Evolutionary conservation across 2,329 filamentous ascomycete species (phyloP).

Genomic region (Penicillium sumatraense): DNA sequence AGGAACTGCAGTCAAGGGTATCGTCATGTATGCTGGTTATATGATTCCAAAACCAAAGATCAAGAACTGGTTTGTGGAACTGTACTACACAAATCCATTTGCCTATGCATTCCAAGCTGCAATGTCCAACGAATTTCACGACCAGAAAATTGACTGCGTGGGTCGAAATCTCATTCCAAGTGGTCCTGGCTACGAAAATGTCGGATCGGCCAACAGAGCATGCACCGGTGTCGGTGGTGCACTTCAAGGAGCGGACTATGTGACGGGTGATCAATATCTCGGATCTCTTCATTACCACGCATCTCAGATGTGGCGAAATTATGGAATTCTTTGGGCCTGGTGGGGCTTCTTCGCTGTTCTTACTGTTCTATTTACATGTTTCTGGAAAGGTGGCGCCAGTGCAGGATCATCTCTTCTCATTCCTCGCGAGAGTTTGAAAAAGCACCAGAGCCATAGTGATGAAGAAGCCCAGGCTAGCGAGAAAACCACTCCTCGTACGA

Average conservation of each 20-base stretch:
- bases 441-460: slow-evolving; percentile 36
- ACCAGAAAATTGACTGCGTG: slow-evolving; percentile 40
- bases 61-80: slow-evolving; percentile 59
- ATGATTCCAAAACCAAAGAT: slow-evolving; percentile 52
- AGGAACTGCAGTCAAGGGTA: slow-evolving; percentile 41
- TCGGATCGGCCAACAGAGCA: slow-evolving; percentile 24
- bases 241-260: slow-evolving; percentile 49
- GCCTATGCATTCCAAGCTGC: slow-evolving; percentile 45
- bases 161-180: slow-evolving; percentile 40
- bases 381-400: slow-evolving; percentile 60
- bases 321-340: slow-evolving; percentile 66
- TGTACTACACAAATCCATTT: slow-evolving; percentile 46
- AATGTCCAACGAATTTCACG: slow-evolving; percentile 43
- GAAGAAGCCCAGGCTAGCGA: slow-evolving; percentile 53
- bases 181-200: slow-evolving; percentile 36
- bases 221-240: slow-evolving; percentile 63
- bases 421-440: slow-evolving; percentile 56
- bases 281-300: slow-evolving; percentile 58
- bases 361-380: slow-evolving; percentile 62
- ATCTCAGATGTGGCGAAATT: slow-evolving; percentile 62
- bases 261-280: slow-evolving; percentile 64
- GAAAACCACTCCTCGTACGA: slow-evolving; percentile 15
- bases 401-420: slow-evolving; percentile 62
- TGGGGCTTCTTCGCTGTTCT: slow-evolving; percentile 64
- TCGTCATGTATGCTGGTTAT: slow-evolving; percentile 49